A percentile compares a stretch with the other conserved stretches of the same genome.
Conservation (phyloP, 2,329 filamentous ascomycete genomes). For the Graphilbum ipis-grandicollis region DNA sequence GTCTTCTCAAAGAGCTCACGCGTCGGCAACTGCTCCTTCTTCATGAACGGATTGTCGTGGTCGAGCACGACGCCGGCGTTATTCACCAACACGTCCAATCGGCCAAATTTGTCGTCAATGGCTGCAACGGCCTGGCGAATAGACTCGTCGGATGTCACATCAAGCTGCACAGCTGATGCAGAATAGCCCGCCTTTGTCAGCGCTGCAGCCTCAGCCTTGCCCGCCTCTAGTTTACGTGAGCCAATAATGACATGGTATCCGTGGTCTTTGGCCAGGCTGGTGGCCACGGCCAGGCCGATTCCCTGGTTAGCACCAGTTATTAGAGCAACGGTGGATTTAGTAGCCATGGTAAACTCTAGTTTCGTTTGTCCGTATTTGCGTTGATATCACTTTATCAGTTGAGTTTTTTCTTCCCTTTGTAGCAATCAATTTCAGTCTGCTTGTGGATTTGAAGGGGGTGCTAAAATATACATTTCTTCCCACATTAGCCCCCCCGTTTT, state of each 20-base stretch:
- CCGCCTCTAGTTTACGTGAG: conserved; percentile 12
- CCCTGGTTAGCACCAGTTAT: conserved; percentile 6
- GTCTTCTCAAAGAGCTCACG: conserved; percentile 4
- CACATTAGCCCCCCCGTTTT: too few relatives aligned
- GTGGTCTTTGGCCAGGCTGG: conserved; percentile 11
- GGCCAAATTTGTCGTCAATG: conserved; percentile 15
- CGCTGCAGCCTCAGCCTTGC: conserved; percentile 10
- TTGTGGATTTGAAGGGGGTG: too few relatives aligned
- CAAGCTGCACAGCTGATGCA: conserved; percentile 4
- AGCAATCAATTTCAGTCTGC: too few relatives aligned
- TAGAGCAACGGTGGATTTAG: background rate
- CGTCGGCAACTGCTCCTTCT: background rate
- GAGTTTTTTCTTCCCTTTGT: too few relatives aligned
- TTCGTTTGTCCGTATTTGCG: too few relatives aligned
- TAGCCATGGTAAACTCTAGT: too few relatives aligned
- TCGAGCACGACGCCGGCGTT: conserved; percentile 12
- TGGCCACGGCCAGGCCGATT: conserved; percentile 7
- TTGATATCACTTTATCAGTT: too few relatives aligned
- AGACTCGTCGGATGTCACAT: conserved; percentile 14
- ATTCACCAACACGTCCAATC: conserved; percentile 17
- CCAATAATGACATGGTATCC: conserved; percentile 18
- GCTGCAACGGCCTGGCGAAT: conserved; percentile 17
- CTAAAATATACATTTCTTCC: too few relatives aligned
- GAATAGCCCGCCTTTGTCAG: conserved; percentile 11
- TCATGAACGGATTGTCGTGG: background rate